These are phyloP conservation scores for Mrakiaceae sp. DNA, from an alignment of 1,284 basidiomycete genomes.

Conservation along the genomic window DNA sequence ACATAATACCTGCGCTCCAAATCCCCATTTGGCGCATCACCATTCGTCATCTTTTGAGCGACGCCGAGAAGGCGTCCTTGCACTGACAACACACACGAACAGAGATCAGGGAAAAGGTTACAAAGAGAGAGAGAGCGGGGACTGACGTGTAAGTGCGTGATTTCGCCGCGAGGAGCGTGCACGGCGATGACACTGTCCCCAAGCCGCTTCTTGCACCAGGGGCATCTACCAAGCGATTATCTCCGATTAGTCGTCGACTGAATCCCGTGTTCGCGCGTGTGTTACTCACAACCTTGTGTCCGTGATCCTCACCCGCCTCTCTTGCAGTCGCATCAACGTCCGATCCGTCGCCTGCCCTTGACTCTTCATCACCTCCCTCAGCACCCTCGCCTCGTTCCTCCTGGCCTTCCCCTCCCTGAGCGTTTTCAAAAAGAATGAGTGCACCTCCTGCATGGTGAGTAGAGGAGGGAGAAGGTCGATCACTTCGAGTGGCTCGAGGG, in stretches of 20 bases:
- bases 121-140: constrained; percentile 20
- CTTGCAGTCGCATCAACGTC: constrained; percentile 61
- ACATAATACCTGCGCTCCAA: too few species aligned
- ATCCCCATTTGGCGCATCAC: too few species aligned
- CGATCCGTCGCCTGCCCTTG: constrained; percentile 61
- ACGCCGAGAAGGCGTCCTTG: constrained; percentile 56
- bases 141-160: constrained; percentile 8
- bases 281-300: constrained; percentile 71
- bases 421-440: constrained; percentile 65
- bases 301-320: constrained; percentile 73
- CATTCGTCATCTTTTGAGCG: neutral
- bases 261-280: neutral
- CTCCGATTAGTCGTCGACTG: neutral
- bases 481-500: constrained; percentile 66
- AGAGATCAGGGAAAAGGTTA: constrained; percentile 14
- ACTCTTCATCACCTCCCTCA: constrained; percentile 56
- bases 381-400: constrained; percentile 54
- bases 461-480: constrained; percentile 78
- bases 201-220: constrained; percentile 86
- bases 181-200: constrained; percentile 92
- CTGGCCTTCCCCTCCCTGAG: constrained; percentile 44
- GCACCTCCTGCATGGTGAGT: constrained; percentile 65
- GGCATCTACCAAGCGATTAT: constrained; percentile 50
- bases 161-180: constrained; percentile 52
- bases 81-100: constrained; percentile 45